Evolutionary conservation across 2,329 filamentous ascomycete genomes (phyloP).

Genomic region (Aspergillus sp.): DNA sequence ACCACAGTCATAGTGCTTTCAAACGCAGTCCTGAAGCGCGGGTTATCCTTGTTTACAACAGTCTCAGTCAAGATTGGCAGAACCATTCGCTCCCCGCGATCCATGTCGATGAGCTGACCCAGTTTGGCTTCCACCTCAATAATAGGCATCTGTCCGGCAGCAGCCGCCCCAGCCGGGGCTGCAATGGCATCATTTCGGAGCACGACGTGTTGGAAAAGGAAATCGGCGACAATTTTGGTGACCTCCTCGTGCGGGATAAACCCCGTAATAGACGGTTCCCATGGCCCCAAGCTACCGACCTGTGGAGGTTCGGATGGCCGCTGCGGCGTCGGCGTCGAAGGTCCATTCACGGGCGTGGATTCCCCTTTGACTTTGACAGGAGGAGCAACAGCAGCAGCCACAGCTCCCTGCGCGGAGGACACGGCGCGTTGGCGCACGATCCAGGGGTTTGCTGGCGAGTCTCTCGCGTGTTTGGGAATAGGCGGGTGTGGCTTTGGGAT

Average conservation of each 20-base stretch:
- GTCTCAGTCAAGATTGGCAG: slow-evolving; percentile 71
- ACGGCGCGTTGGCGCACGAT: slow-evolving; percentile 25
- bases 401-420: slow-evolving; percentile 19
- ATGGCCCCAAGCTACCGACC: slow-evolving; percentile 40
- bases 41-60: slow-evolving; percentile 62
- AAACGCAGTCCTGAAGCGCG: slow-evolving; percentile 63
- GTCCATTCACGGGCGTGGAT: slow-evolving; percentile 33
- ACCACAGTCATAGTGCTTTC: slow-evolving; percentile 90
- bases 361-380: slow-evolving; percentile 24
- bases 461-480: slow-evolving; percentile 36
- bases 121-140: slow-evolving; percentile 96
- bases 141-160: slow-evolving; percentile 65
- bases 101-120: slow-evolving; percentile 74
- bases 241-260: slow-evolving; percentile 72
- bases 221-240: slow-evolving; percentile 76
- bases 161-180: slow-evolving; percentile 56
- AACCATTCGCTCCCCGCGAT: slow-evolving; percentile 68
- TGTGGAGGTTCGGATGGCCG: slow-evolving; percentile 23
- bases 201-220: slow-evolving; percentile 72
- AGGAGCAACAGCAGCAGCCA: slow-evolving; percentile 20
- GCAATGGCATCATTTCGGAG: slow-evolving; percentile 64
- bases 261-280: slow-evolving; percentile 66
- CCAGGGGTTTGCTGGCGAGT: slow-evolving; percentile 26
- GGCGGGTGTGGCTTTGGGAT: slow-evolving; percentile 42
- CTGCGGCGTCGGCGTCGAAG: slow-evolving; percentile 19